Evolutionary conservation across 305 asterid species (phyloP), one percentile per base, ranked within the genome.

Genomic region (Rubia occidens): DNA sequence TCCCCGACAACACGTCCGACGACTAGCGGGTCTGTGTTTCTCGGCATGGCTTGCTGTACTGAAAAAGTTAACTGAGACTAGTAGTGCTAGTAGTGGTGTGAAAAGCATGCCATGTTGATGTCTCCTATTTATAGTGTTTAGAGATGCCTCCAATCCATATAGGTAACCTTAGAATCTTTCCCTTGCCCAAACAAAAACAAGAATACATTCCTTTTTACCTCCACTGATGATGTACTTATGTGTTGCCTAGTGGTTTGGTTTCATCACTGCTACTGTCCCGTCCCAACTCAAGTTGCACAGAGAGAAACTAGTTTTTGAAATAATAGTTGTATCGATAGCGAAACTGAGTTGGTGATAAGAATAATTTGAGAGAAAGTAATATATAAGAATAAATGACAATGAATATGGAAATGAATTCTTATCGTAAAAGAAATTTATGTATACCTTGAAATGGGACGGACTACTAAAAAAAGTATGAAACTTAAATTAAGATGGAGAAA

Each of bases 1-100:
- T 86, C 91, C 0, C 91, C 91, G 0, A 86, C 67, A 0, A 86
- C 86, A 6, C 89, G 59, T 3, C 89, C 89, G 2, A 84, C 86
- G 0, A 79, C 86, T 0, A 86, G 79, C 3, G 89, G 86, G 59
- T 86, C 86, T 67, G 80, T 72, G 11, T 79, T 84, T 45, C 88
- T 76, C 0, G 82, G 73, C 88, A 77, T 82, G 54, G 11, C 1
- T 59, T 37, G 7, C 6, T 37, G 40, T 4, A 4, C 8, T 43
- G 2, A 0, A 43, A 43, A 43, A 43, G 20, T 1, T 49, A 11
- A 49, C 6, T 14, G 35, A 32, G 35, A 0, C 18, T 15, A 49
- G 55, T 6, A 51, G 21, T 51, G 4, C 24, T 51, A 1, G 24
- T 15, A 49, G 55, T 53, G 59, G 8, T 53, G 59, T 53, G 59